Evolutionary conservation across 768 basidiomycete species (phyloP).

Genomic region (Thelephora ganbajun): DNA sequence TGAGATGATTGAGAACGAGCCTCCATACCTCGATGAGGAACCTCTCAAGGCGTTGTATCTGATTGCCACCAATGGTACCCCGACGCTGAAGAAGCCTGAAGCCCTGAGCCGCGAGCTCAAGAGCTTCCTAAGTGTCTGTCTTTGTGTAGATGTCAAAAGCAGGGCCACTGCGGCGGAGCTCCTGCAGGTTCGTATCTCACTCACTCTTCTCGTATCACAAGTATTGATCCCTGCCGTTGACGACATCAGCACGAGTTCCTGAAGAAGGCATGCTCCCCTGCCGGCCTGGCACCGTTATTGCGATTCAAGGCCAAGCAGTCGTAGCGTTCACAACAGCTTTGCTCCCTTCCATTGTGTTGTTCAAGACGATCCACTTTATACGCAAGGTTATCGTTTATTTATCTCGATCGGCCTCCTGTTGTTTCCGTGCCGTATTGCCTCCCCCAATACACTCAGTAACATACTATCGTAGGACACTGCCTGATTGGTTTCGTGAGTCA

Average conservation of each 20-base stretch:
- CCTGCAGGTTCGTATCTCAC: conserved; percentile 47
- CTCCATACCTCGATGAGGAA: conserved; percentile 91
- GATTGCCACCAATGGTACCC: conserved; percentile 97
- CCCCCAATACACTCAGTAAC: not conserved
- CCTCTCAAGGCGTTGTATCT: conserved; percentile 88
- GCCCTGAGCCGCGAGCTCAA: conserved; percentile 85
- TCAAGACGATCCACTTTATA: not conserved
- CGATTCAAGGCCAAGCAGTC: conserved; percentile 62
- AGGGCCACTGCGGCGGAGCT: conserved; percentile 83
- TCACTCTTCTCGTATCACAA: conserved; percentile 6
- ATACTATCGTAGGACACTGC: no score
- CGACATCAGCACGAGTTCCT: conserved; percentile 81
- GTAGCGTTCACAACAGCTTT: conserved; percentile 11
- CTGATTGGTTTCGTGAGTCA: no score
- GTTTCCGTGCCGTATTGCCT: conserved; percentile 4
- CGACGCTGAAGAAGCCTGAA: conserved; percentile 94
- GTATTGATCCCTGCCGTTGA: conserved; percentile 5
- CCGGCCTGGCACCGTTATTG: conserved; percentile 75
- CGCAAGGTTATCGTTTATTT: not conserved
- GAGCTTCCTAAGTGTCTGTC: conserved; percentile 91
- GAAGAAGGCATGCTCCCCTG: conserved; percentile 71
- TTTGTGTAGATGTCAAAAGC: conserved; percentile 93
- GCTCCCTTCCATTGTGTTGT: not conserved
- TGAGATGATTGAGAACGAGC: conserved; percentile 98
- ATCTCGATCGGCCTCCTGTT: conserved; percentile 1